phyloP scores from a whole-genome alignment of 2,329 filamentous ascomycete genomes.

The Cytospora mali region DNA sequence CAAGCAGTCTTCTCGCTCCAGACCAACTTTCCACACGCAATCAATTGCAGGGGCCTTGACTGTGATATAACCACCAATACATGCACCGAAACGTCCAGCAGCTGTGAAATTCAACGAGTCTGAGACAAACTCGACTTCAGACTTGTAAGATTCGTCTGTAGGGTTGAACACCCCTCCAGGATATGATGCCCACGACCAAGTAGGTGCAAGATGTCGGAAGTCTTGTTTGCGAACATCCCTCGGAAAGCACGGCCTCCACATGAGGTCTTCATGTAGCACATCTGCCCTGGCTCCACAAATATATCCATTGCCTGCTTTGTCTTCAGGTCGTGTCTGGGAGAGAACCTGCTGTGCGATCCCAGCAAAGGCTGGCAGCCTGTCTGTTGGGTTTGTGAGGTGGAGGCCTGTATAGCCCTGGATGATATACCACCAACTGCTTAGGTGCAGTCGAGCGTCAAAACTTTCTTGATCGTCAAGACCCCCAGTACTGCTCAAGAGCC shows the following conservation, averaged over 20 bases:
- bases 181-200: not conserved
- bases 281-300: not conserved
- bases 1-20: not conserved
- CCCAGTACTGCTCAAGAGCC: not conserved
- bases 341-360: slow-evolving; percentile 3
- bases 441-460: no score
- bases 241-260: not conserved
- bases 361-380: slow-evolving; percentile 8
- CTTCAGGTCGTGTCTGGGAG: not conserved
- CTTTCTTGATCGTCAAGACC: not conserved
- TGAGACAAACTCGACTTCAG: not conserved
- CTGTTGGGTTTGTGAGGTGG: slow-evolving; percentile 1
- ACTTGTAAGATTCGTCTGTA: not conserved
- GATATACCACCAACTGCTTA: slow-evolving; percentile 5
- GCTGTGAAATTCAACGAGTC: not conserved
- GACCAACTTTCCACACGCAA: not conserved
- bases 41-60: not conserved
- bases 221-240: not conserved
- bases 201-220: not conserved
- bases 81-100: not conserved
- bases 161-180: not conserved
- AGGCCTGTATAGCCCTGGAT: slow-evolving; percentile 4
- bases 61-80: not conserved
- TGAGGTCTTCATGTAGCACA: not conserved
- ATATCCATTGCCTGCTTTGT: slow-evolving; percentile 2